Evolutionary conservation across 805 yeast species (phyloP).

Genomic region (Candida nemodendra): DNA sequence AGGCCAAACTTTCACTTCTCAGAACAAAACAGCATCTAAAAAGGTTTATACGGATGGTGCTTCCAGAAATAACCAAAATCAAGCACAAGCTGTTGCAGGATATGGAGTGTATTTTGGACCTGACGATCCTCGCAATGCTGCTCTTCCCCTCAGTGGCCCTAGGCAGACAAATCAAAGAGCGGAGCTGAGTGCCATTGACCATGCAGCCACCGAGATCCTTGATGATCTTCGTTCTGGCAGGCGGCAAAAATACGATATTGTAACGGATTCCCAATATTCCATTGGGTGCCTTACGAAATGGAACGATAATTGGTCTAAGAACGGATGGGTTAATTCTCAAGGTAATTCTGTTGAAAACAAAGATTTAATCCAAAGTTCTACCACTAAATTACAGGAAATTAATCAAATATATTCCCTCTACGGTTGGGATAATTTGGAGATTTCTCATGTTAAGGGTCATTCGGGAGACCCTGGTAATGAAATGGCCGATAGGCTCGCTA

Average conservation of each 20-base stretch:
- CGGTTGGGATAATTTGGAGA: conserved; percentile 39
- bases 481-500: conserved; percentile 74
- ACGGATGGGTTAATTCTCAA: conserved; percentile 50
- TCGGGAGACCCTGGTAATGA: conserved; percentile 69
- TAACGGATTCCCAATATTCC: conserved; percentile 72
- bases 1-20: neutral
- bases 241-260: conserved; percentile 39
- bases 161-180: conserved; percentile 78
- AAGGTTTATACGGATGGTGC: conserved; percentile 79
- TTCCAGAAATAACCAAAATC: conserved; percentile 55
- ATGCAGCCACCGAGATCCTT: conserved; percentile 48
- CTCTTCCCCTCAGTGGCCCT: conserved; percentile 47
- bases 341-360: conserved; percentile 48
- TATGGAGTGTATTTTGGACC: conserved; percentile 73
- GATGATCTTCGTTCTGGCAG: conserved; percentile 30
- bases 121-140: conserved; percentile 50
- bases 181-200: conserved; percentile 65
- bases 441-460: conserved; percentile 74
- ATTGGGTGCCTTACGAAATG: conserved; percentile 56
- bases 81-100: conserved; percentile 48
- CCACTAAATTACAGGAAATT: conserved; percentile 33
- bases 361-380: conserved; percentile 44
- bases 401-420: conserved; percentile 35
- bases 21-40: neutral
- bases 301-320: conserved; percentile 52